Conservation (phyloP, 2,329 filamentous ascomycete species). For the Aureobasidium sp. region DNA sequence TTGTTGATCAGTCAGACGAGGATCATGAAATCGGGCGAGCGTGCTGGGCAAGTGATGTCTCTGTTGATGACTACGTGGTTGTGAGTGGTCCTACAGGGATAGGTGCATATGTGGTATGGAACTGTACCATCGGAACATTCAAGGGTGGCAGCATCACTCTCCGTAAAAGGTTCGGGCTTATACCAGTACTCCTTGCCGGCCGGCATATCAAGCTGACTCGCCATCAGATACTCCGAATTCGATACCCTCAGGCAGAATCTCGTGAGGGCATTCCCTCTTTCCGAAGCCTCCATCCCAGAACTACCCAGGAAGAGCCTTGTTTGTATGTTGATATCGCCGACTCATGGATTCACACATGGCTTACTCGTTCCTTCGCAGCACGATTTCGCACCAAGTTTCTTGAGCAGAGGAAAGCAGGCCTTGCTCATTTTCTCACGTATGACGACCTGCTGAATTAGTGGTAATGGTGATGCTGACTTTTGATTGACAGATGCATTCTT, state of each 20-base stretch:
- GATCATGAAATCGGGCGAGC: conserved; percentile 47
- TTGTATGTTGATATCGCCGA: conserved; percentile 44
- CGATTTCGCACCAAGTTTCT: conserved; percentile 75
- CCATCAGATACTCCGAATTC: conserved; percentile 76
- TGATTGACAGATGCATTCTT: conserved; percentile 63
- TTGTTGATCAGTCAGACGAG: conserved; percentile 57
- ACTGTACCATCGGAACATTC: conserved; percentile 77
- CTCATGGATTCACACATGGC: background rate
- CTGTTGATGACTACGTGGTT: conserved; percentile 53
- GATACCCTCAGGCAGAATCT: conserved; percentile 69
- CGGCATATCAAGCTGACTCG: background rate
- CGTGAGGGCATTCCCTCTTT: conserved; percentile 71
- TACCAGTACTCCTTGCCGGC: background rate
- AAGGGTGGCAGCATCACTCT: conserved; percentile 41
- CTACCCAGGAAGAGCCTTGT: conserved; percentile 87
- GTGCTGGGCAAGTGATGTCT: conserved; percentile 54
- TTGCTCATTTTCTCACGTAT: conserved; percentile 91
- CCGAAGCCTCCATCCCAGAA: conserved; percentile 74
- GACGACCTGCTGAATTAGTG: conserved; percentile 25
- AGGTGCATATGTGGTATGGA: conserved; percentile 95
- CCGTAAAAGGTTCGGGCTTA: conserved; percentile 41
- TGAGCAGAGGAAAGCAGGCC: conserved; percentile 68
- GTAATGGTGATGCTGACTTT: background rate
- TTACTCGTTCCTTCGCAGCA: conserved; percentile 28
- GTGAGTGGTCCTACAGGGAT: conserved; percentile 50